Evolutionary conservation across 208 protist species (phyloP), one percentile per base, ranked within the genome.

Genomic region (Acanthamoeba lenticulata): DNA sequence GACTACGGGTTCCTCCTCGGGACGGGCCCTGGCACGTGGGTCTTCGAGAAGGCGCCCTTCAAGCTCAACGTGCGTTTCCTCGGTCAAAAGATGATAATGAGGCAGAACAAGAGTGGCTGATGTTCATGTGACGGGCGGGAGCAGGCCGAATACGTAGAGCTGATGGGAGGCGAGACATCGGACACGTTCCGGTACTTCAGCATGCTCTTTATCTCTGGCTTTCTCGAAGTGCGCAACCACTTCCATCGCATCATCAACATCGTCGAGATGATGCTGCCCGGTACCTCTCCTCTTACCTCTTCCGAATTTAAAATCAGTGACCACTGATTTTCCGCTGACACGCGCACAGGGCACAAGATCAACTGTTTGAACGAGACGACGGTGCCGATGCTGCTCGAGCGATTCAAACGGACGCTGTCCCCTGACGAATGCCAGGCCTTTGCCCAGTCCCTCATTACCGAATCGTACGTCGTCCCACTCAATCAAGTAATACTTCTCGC

Each of bases 1-100:
- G 96, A 97, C 27, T 97, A 95, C 62, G 96, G 96, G 19, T 97
- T 96, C 47, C 94, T 97, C 29, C 52, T 97, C 24, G 94, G 94
- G 17, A 90, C 24, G 21, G 44, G 34, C 2, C 92, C 92, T n/a
- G 92, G 92, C 36, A 40, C 3, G 19, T 86, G 69, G 69, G 11
- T 49, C 15, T 94, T 94, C 29, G 92, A 94, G 92, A 90, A 19
- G 38, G 92, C 92, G n/a, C 92, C 92, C n/a, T 94, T 94, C 92
- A 94, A 94, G 38, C 79, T 94, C 55, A 94, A 69, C 2, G 45
- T 15, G 5, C 45, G 45, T 49, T 49, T 5, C 45, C 45, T 5
- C 15, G 45, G 45, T 15, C 45, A 5, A 5, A 5, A 15, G 9
- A 49, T 15, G 45, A 49, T 5, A 49, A 5, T 49, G 45, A 49